Conservation (phyloP, 257 asterid genomes). For the Rehmannia glutinosa region DNA sequence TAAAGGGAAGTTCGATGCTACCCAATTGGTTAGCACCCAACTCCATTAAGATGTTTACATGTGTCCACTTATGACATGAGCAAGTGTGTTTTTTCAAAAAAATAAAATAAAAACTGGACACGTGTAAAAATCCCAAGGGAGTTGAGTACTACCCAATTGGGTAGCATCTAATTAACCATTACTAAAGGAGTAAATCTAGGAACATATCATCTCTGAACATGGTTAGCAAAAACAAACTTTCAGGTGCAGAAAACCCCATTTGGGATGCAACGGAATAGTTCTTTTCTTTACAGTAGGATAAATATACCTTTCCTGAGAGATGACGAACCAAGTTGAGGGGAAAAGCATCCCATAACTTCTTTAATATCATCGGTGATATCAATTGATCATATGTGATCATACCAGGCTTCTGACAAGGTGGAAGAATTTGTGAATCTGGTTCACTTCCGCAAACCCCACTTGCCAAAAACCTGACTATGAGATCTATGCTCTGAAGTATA, state of each 20-base stretch:
- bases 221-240: too few species aligned
- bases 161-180: too few species aligned
- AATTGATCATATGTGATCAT: slow-evolving; percentile 22
- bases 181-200: background rate
- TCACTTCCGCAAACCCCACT: slow-evolving; percentile 27
- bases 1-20: too few species aligned
- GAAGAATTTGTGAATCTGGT: slow-evolving; percentile 25
- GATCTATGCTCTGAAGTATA: slow-evolving; percentile 77
- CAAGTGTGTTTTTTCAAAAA: too few species aligned
- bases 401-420: slow-evolving; percentile 23
- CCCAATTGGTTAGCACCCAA: too few species aligned
- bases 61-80: too few species aligned
- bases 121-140: too few species aligned
- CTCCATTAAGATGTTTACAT: too few species aligned
- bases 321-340: slow-evolving; percentile 53
- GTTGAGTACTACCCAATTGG: too few species aligned
- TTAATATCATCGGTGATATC: slow-evolving; percentile 42
- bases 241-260: too few species aligned
- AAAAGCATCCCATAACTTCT: slow-evolving; percentile 76
- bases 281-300: background rate
- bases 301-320: slow-evolving; percentile 55
- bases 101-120: too few species aligned
- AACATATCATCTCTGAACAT: too few species aligned
- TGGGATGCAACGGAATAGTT: background rate
- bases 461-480: slow-evolving; percentile 43